These are phyloP conservation scores for Imleria badia DNA, from an alignment of 768 basidiomycete species.

Conservation along the genomic window DNA sequence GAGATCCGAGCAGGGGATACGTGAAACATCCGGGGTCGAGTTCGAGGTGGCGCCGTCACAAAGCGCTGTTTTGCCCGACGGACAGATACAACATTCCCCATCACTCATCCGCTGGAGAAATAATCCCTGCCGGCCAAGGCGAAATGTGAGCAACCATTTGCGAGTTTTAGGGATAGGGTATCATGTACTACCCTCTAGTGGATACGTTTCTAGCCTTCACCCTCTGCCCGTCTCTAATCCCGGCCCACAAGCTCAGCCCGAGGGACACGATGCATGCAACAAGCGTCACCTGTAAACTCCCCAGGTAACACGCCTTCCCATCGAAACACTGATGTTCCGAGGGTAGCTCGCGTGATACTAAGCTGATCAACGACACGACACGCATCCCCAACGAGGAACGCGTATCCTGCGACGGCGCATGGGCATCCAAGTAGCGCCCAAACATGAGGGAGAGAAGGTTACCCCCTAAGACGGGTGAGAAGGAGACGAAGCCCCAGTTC, in stretches of 20 bases:
- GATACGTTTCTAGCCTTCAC: not conserved
- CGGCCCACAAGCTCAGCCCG: constrained; percentile 38
- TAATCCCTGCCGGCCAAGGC: no score
- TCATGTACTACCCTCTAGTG: not conserved
- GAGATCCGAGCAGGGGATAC: no score
- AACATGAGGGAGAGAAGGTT: constrained; percentile 86
- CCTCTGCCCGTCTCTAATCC: constrained; percentile 32
- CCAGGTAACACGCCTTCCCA: constrained; percentile 60
- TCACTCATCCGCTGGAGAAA: no score
- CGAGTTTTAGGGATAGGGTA: no score
- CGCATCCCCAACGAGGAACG: not conserved
- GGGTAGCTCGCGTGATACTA: constrained; percentile 19
- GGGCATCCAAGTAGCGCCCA: constrained; percentile 77
- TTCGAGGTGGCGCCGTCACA: no score
- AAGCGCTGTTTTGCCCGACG: no score
- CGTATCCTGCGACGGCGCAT: constrained; percentile 36
- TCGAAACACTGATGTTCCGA: constrained; percentile 49
- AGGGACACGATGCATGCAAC: constrained; percentile 37
- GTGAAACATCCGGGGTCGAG: no score
- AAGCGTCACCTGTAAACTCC: constrained; percentile 50
- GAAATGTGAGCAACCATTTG: no score
- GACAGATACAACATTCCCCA: no score
- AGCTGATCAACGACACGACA: not conserved
- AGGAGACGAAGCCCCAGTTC: constrained; percentile 80
- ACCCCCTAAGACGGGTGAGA: constrained; percentile 74